phyloP scores from a whole-genome alignment of 192 early-diverging fungal genomes.

The Linnemannia exigua region DNA sequence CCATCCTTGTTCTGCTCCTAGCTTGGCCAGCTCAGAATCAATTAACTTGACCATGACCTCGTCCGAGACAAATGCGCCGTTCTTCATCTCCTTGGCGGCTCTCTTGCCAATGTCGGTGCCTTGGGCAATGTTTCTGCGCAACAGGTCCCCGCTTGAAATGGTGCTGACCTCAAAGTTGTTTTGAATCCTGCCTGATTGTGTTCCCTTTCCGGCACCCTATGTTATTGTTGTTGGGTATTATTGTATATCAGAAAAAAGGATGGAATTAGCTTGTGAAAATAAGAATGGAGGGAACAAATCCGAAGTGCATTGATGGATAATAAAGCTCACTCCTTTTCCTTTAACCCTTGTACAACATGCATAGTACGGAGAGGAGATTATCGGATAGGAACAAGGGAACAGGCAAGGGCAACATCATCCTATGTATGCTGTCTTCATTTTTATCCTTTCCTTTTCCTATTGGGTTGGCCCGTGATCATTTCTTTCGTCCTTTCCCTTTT shows the following conservation, averaged over 20 bases:
- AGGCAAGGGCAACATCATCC: neutral
- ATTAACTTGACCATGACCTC: slow-evolving; percentile 77
- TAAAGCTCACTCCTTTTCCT: neutral
- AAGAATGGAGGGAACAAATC: neutral
- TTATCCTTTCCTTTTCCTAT: neutral
- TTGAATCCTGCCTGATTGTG: slow-evolving; percentile 85
- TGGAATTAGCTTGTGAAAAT: neutral
- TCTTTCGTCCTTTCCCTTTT: too few relatives aligned
- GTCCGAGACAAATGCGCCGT: slow-evolving; percentile 78
- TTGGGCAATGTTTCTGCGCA: slow-evolving; percentile 85
- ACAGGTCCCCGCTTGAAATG: slow-evolving; percentile 91
- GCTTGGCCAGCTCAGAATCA: slow-evolving; percentile 67
- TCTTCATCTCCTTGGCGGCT: slow-evolving; percentile 69
- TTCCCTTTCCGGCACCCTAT: slow-evolving; percentile 91
- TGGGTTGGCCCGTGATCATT: neutral
- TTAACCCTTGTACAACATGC: neutral
- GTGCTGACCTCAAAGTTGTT: slow-evolving; percentile 74
- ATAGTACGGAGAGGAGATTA: neutral
- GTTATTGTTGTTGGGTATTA: neutral
- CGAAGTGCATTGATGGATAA: neutral
- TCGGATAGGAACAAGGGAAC: slow-evolving; percentile 19
- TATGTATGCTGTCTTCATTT: neutral
- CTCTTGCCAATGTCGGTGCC: slow-evolving; percentile 71
- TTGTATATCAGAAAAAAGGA: neutral
- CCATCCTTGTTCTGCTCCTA: slow-evolving; percentile 71